Evolutionary conservation across 2,329 filamentous ascomycete genomes (phyloP).

Genomic region (Ophiostoma populinum): DNA sequence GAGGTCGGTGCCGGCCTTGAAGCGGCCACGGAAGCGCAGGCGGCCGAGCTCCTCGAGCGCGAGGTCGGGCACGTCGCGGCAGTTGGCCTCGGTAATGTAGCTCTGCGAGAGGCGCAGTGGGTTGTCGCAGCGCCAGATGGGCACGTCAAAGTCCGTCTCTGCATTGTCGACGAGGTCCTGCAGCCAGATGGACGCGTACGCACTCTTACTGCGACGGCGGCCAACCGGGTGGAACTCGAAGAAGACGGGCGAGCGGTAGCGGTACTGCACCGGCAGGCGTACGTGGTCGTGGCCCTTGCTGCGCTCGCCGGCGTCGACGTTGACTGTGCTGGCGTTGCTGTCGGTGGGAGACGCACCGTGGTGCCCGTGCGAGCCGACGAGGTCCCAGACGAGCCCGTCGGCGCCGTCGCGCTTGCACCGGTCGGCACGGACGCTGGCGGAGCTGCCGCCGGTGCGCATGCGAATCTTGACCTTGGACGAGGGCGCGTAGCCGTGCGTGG

Average conservation of each 20-base stretch:
- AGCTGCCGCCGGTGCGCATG: constrained; percentile 70
- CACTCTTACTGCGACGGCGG: constrained; percentile 51
- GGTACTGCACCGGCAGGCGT: constrained; percentile 72
- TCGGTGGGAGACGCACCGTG: not conserved
- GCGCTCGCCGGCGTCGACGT: constrained; percentile 15
- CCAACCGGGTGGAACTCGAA: constrained; percentile 64
- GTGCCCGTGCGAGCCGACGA: constrained; percentile 13
- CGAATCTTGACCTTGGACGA: constrained; percentile 56
- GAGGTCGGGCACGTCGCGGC: constrained; percentile 50
- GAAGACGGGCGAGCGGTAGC: constrained; percentile 78
- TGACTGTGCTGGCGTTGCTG: constrained; percentile 15
- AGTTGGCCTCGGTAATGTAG: constrained; percentile 72
- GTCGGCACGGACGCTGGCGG: constrained; percentile 48
- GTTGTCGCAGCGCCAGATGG: constrained; percentile 72
- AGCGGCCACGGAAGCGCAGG: constrained; percentile 60
- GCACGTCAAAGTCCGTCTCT: constrained; percentile 62
- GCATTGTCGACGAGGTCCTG: constrained; percentile 71
- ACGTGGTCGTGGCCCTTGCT: constrained; percentile 24
- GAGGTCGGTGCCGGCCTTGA: constrained; percentile 80
- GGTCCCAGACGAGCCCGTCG: constrained; percentile 29
- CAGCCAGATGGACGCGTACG: constrained; percentile 73
- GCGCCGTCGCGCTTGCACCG: constrained; percentile 44
- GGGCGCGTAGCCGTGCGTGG: constrained; percentile 42
- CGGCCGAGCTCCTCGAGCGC: constrained; percentile 67
- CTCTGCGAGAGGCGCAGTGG: constrained; percentile 69